Conservation (phyloP, 768 basidiomycete species). For the Lactarius hatsudake region DNA sequence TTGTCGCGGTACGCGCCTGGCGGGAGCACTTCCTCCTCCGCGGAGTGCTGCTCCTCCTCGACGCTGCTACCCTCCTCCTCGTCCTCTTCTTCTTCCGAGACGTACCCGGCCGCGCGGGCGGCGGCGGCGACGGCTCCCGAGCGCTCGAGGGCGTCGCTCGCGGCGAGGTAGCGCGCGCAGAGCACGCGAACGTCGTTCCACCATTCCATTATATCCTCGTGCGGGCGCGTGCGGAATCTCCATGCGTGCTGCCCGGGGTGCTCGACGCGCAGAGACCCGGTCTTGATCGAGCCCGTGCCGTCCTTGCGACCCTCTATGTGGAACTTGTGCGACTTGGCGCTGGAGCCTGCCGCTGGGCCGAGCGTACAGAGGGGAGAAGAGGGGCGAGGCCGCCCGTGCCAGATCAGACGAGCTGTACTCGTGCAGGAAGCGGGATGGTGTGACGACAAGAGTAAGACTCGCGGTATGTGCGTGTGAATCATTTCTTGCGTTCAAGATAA, state of each 20-base stretch:
- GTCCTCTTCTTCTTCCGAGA: conserved; percentile 66
- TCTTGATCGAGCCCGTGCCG: conserved; percentile 64
- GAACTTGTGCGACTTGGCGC: conserved; percentile 87
- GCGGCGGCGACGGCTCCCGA: conserved; percentile 91
- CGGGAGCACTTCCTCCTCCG: conserved; percentile 47
- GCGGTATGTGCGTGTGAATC: conserved; percentile 82
- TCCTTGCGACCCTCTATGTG: conserved; percentile 92
- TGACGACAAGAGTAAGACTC: conserved; percentile 92
- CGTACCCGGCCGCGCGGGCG: conserved; percentile 84
- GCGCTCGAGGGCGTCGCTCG: conserved; percentile 89
- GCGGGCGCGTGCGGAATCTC: conserved; percentile 84
- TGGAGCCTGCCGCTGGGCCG: conserved; percentile 75
- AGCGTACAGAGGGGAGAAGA: conserved; percentile 90
- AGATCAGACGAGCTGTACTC: conserved; percentile 83
- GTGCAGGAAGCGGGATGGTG: conserved; percentile 94
- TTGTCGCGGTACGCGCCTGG: conserved; percentile 38
- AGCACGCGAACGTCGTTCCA: conserved; percentile 98
- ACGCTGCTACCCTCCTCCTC: conserved; percentile 62
- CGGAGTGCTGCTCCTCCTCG: conserved; percentile 47
- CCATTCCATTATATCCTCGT: conserved; percentile 99
- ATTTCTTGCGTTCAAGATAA: conserved; percentile 90
- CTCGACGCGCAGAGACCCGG: conserved; percentile 45
- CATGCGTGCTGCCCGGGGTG: conserved; percentile 61
- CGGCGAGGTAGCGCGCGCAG: conserved; percentile 90
- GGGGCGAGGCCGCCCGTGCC: conserved; percentile 52